Evolutionary conservation across 371 early-diverging fungal genomes (phyloP).

Genomic region (Zancudomyces culisetae): DNA sequence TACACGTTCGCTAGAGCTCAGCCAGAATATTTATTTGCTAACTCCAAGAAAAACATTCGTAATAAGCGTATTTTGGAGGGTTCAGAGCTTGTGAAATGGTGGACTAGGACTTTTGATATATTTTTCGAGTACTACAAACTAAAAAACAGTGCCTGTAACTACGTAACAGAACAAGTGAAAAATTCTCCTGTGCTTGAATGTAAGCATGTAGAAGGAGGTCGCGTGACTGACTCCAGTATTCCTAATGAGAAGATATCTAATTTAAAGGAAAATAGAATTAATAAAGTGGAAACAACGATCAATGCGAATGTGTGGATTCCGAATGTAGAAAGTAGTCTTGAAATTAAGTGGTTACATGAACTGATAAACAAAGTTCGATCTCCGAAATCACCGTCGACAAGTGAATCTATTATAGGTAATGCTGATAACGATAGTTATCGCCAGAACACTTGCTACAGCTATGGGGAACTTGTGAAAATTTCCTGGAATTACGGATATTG

Average conservation of each 20-base stretch:
- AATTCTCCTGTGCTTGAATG: slow-evolving; percentile 8
- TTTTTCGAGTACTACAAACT: no score
- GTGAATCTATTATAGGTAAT: no score
- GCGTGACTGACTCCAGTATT: not conserved
- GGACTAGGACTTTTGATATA: slow-evolving; percentile 29
- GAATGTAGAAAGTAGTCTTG: not conserved
- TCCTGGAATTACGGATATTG: not conserved
- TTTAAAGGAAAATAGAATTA: not conserved
- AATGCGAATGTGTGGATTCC: not conserved
- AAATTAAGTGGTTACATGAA: not conserved
- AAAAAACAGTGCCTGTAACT: slow-evolving; percentile 7
- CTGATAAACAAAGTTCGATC: not conserved
- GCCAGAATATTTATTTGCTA: slow-evolving; percentile 64
- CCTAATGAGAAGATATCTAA: not conserved
- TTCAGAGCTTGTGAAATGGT: slow-evolving; percentile 51
- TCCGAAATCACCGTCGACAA: not conserved
- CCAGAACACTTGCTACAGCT: no score
- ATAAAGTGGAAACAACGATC: not conserved
- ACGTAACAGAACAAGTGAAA: slow-evolving; percentile 6
- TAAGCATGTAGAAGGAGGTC: not conserved
- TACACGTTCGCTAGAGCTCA: slow-evolving; percentile 69
- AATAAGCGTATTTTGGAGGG: slow-evolving; percentile 39
- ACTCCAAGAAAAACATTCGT: slow-evolving; percentile 34
- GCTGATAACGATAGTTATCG: no score
- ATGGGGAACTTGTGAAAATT: not conserved